These are phyloP conservation scores for Symbiotaphrina buchneri DNA, from an alignment of 495 filamentous ascomycete genomes.

Conservation along the genomic window DNA sequence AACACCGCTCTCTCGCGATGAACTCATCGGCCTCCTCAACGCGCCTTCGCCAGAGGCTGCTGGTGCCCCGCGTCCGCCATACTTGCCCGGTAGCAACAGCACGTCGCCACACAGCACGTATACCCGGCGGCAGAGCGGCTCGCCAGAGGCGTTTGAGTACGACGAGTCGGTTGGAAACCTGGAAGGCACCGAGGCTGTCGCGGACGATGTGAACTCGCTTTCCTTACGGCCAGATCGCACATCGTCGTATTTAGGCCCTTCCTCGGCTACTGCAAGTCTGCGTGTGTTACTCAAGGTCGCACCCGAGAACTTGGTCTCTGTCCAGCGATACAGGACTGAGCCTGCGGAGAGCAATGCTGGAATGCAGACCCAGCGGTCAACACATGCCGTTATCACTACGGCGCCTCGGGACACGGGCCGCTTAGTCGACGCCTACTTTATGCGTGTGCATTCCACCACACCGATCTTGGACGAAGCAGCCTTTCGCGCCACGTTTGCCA, in stretches of 20 bases:
- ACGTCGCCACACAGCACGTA: too few relatives aligned
- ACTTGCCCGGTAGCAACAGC: too few relatives aligned
- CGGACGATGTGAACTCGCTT: slow-evolving; percentile 63
- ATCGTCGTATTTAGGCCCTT: slow-evolving; percentile 62
- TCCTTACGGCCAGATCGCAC: slow-evolving; percentile 49
- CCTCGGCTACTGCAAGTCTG: slow-evolving; percentile 58
- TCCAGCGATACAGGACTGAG: slow-evolving; percentile 11
- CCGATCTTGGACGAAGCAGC: slow-evolving; percentile 58
- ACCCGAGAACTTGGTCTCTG: slow-evolving; percentile 28
- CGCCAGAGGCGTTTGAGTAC: too few relatives aligned
- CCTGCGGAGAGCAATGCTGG: too few relatives aligned
- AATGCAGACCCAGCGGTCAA: too few relatives aligned
- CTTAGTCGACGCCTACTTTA: slow-evolving; percentile 58
- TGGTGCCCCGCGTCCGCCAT: too few relatives aligned
- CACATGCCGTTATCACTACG: slow-evolving; percentile 19
- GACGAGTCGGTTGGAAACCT: too few relatives aligned
- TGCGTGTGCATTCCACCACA: slow-evolving; percentile 47
- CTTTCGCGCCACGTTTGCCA: slow-evolving; percentile 50
- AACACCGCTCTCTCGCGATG: too few relatives aligned
- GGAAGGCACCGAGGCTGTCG: too few relatives aligned
- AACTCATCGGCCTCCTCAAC: too few relatives aligned
- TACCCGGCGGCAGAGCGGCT: too few relatives aligned
- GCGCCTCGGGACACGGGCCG: slow-evolving; percentile 23
- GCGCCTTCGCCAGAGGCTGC: too few relatives aligned
- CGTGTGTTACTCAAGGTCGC: slow-evolving; percentile 63